Base-by-base conservation (phyloP, 257 asterid genomes). In the Solanum chmielewskii region DNA sequence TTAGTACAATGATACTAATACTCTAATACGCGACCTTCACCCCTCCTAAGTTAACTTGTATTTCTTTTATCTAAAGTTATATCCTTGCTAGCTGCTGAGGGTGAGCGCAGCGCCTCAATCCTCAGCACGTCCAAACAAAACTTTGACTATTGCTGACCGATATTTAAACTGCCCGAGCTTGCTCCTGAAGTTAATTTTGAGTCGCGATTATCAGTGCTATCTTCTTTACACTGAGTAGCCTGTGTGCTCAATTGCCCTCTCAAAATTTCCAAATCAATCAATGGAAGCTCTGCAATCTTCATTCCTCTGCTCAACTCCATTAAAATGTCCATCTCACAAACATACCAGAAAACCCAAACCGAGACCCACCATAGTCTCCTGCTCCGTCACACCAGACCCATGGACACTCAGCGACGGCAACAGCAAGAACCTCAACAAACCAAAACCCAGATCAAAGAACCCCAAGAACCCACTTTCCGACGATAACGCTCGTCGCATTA, bases 401-500 rank as follows among this genome's bases (percentile, higher is more conserved):
- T 97, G 99, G 99, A 87, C 95, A 9, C 94, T 93, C 76, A 93
- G 98, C 91, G 94, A 95, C 86, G 97, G 96, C 92, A 92, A 93
- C 89, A 87, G 88, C 68, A 88, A 86, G 45, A 87, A 75, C 89
- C 88, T 91, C 59, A 88, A 90, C 89, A 93, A 92, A 83, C 95
- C 98, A 45, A 95, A 92, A 81, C 98, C 99, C 89, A 93, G 85
- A 83, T 93, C 96, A 89, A 94, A 92, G 76, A 89, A 94, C 87
- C 92, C 95, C 64, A 97, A 95, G 86, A 95, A 93, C 10, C 98
- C 98, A 31, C 97, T 94, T 23, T 85, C 98, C 7, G 98, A 97
- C 70, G 98, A 95, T 92, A 94, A 95, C 93, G 98, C 98, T 41
- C 98, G 98, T 77, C 97, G 98, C 75, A 95, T 95, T 31, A 97